These are phyloP conservation scores for Russula emetica DNA, from an alignment of 768 basidiomycete species.

Conservation along the genomic window DNA sequence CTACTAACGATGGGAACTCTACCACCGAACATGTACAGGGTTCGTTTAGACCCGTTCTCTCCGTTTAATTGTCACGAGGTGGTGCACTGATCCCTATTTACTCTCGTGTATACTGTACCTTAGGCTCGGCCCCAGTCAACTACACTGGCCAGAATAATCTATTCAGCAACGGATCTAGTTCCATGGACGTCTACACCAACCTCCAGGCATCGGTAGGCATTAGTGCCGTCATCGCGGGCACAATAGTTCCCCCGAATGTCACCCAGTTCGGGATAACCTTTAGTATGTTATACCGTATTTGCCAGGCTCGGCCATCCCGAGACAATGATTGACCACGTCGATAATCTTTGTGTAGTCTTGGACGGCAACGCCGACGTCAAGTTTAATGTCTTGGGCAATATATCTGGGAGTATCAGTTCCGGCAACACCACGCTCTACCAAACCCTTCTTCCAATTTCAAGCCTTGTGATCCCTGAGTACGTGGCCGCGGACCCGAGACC, in stretches of 20 bases:
- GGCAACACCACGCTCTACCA: not conserved
- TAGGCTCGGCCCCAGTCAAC: not conserved
- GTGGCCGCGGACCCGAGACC: not conserved
- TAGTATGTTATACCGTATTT: conserved; percentile 1
- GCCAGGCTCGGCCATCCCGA: conserved; percentile 1
- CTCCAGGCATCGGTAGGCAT: not conserved
- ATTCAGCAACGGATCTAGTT: conserved; percentile 2
- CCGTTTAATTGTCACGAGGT: no score
- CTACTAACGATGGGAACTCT: no score
- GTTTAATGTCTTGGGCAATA: not conserved
- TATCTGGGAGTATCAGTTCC: not conserved
- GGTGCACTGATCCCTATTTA: no score
- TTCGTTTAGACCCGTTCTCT: no score
- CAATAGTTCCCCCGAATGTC: conserved; percentile 15
- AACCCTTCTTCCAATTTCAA: not conserved
- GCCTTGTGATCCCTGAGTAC: not conserved
- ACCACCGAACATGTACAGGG: no score
- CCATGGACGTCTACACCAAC: conserved; percentile 4
- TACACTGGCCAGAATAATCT: no score
- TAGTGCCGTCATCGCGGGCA: conserved; percentile 14
- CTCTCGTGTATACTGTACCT: no score
- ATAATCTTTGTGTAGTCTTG: not conserved
- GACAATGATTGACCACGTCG: no score
- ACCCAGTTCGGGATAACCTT: conserved; percentile 3
- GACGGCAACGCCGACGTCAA: not conserved